Evolutionary conservation across 108 stramenopile species (phyloP), one percentile per base, ranked within the genome.

Genomic region (Aurantiochytrium sp.): DNA sequence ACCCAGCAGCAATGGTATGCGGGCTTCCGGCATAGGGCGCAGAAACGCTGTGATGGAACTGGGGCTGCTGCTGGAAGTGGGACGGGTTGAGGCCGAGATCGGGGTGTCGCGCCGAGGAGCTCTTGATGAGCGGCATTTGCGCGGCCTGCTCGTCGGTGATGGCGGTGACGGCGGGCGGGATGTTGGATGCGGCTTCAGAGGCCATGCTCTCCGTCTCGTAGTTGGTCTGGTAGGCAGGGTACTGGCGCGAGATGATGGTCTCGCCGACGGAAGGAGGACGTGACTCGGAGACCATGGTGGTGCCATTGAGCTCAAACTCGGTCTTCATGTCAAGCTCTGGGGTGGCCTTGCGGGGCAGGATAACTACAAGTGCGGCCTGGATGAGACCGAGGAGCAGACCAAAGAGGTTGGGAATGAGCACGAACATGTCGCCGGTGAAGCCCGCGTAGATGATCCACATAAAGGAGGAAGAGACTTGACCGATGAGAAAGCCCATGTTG

Each of bases 401-500:
- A 12, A 53, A 47, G 51, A 53, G 44, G 73, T 83, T 83, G 44
- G 49, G 49, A 53, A 83, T 83, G 49, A 83, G 44, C 0, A 83
- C 51, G 3, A 53, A 51, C 49, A 83, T 51, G 73, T 83, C 73
- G 23, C n/a, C 28, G 23, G 51, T 51, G 51, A 83, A 47, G 6
- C 44, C 44, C 8, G 49, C 73, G 51, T 83, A 83, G 4, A 53
- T 83, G 3, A 53, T 53, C 73, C 73, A 83, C 73, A 83, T 83
- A 12, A 83, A 83, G 44, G 49, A 83, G 73, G 49, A 47, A 5
- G 51, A 23, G 0, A 83, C 23, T n/a, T 83, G 73, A 1, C 44
- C 51, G n/a, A 53, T 51, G 23, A 83, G 28, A n/a, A 83, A 83
- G 73, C 73, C 73, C 73, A 51, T 83, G 73, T 83, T 83, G 73